These are phyloP conservation scores for Xylona heveae DNA, from an alignment of 495 filamentous ascomycete genomes.

Conservation along the genomic window DNA sequence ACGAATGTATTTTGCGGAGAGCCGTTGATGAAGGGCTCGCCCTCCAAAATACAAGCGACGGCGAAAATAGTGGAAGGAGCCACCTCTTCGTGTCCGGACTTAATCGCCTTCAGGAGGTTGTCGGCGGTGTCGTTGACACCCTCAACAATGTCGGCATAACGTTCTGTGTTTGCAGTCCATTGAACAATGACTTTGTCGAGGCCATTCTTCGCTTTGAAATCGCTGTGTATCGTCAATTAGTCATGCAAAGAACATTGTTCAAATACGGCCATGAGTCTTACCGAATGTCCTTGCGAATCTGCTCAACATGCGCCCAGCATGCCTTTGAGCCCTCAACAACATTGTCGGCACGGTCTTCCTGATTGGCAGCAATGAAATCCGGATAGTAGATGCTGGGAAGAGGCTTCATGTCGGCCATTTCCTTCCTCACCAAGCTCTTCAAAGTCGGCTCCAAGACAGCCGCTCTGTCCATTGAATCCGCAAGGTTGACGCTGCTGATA, in stretches of 20 bases:
- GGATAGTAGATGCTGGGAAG: conserved; percentile 96
- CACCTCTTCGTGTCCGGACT: conserved; percentile 68
- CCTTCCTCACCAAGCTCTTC: conserved; percentile 73
- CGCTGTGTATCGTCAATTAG: conserved; percentile 24
- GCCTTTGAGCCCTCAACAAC: conserved; percentile 67
- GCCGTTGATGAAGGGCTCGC: conserved; percentile 92
- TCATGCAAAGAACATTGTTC: conserved; percentile 5
- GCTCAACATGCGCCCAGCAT: conserved; percentile 68
- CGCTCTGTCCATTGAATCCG: conserved; percentile 87
- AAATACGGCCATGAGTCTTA: conserved; percentile 18
- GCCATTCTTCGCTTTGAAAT: conserved; percentile 71
- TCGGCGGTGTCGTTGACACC: conserved; percentile 95
- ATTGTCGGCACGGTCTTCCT: conserved; percentile 93
- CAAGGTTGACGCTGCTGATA: conserved; percentile 70
- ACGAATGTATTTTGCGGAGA: conserved; percentile 99
- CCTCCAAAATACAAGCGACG: conserved; percentile 79
- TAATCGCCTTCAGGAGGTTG: conserved; percentile 74
- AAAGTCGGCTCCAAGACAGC: conserved; percentile 82
- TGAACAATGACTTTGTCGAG: conserved; percentile 94
- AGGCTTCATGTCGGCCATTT: conserved; percentile 77
- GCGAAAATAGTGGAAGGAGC: conserved; percentile 91
- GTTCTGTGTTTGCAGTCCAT: conserved; percentile 99
- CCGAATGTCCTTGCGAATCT: conserved; percentile 89
- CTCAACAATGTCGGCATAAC: conserved; percentile 67
- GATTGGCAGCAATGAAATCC: conserved; percentile 97